Conservation (phyloP, 2,329 filamentous ascomycete species). For the Ophiostoma himal-ulmi region DNA sequence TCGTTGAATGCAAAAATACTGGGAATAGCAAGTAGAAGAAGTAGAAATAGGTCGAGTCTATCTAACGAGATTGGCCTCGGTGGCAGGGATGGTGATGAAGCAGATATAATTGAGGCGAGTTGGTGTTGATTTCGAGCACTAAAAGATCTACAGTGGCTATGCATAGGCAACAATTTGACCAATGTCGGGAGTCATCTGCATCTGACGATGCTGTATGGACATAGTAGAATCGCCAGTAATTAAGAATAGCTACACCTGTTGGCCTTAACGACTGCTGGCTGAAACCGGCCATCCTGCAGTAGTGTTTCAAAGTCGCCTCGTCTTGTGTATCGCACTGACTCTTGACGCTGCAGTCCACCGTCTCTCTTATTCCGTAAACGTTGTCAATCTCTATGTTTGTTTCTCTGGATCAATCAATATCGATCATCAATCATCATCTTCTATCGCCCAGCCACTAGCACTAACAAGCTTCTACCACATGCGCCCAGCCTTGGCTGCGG, state of each 20-base stretch:
- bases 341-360: neutral
- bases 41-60: neutral
- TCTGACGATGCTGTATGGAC: too few relatives aligned
- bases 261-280: neutral
- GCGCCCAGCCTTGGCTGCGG: neutral
- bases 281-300: constrained; percentile 16
- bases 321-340: neutral
- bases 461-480: neutral
- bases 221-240: too few relatives aligned
- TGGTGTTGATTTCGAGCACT: too few relatives aligned
- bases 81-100: neutral
- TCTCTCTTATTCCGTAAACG: neutral
- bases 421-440: neutral
- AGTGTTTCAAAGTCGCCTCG: constrained; percentile 18
- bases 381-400: too few relatives aligned
- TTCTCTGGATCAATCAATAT: neutral
- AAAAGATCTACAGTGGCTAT: too few relatives aligned
- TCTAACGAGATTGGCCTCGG: neutral
- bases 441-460: neutral
- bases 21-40: too few relatives aligned
- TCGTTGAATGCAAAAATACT: neutral
- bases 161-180: too few relatives aligned
- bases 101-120: too few relatives aligned
- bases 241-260: too few relatives aligned
- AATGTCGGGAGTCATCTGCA: too few relatives aligned